Percentiles rank a stretch among this genome's conserved stretches.
Evolutionary conservation across 148 eudicot species (phyloP).

Genomic region (Heliosperma pusillum): DNA sequence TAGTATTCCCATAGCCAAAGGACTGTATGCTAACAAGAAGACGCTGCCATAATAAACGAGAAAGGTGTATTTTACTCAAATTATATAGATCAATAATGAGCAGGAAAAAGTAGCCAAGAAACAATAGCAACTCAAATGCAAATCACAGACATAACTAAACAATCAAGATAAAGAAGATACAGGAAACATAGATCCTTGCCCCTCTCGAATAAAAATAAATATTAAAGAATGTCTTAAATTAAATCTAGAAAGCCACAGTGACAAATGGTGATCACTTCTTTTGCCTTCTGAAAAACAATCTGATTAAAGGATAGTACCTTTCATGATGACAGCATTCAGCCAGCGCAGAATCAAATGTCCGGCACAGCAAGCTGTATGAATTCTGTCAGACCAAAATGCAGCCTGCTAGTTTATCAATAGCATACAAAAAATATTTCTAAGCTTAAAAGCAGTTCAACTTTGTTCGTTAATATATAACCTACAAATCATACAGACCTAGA

Average conservation of each 20-base stretch:
- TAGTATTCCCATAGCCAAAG: slow-evolving; percentile 92
- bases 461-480: not conserved
- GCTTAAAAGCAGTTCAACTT: not conserved
- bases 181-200: not conserved
- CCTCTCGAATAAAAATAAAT: not conserved
- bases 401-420: not conserved
- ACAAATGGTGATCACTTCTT: not conserved
- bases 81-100: not conserved
- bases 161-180: not conserved
- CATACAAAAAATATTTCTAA: not conserved
- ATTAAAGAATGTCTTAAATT: not conserved
- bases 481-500: not conserved
- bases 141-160: not conserved
- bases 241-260: not conserved
- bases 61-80: not conserved
- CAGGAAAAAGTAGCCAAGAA: not conserved
- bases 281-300: not conserved
- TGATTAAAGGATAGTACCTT: slow-evolving; percentile 37
- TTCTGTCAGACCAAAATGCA: slow-evolving; percentile 38
- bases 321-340: slow-evolving; percentile 88
- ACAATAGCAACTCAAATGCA: not conserved
- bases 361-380: slow-evolving; percentile 78
- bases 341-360: slow-evolving; percentile 72
- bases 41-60: slow-evolving; percentile 36
- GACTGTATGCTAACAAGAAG: slow-evolving; percentile 83